Evolutionary conservation across 495 filamentous ascomycete species (phyloP), one percentile per base, ranked within the genome.

Genomic region (Hyaloscypha bicolor): DNA sequence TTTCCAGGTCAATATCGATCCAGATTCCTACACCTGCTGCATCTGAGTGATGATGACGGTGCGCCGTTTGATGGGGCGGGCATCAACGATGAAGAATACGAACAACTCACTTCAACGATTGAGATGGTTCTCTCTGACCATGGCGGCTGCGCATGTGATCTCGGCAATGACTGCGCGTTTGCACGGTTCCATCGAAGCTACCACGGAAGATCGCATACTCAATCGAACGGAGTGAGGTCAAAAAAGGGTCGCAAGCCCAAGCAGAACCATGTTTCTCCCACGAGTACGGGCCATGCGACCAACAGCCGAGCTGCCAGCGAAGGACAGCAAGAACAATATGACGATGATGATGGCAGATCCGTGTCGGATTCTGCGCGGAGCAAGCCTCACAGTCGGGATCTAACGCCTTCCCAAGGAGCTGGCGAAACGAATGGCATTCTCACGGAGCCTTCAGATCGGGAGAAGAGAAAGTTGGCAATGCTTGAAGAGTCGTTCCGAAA

Each of bases 381-480:
- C 68, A 93, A 93, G 66, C 86, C 90, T 29, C 85, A 80, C 4
- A 97, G 93, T 75, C 91, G 93, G 52, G 93, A 96, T 71, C 80
- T 92, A 74, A 96, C 92, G 8, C 93, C 81, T 3, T 79, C 81
- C 37, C 78, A 73, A 65, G 81, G 79, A 71, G 64, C 86, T 78
- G 71, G 85, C 76, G 66, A 83, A 77, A 69, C 82, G 72, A 57
- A 81, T 59, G 71, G 85, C 72, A 78, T 82, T 78, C 57, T 87
- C 79, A 71, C 79, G 2, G 92, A 92, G 73, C 82, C 93, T 6
- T 95, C 93, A 6, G 93, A 90, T 65, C 87, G 94, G 19, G 94
- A 97, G 70, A 91, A 91, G 76, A 86, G 92, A 51, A 97, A 97
- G 74, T 86, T 97, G 31, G 89, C 90, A 22, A 90, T 91, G 76